Evolutionary conservation across 179 eudicot species (phyloP).

Genomic region (Silene noctiflora): DNA sequence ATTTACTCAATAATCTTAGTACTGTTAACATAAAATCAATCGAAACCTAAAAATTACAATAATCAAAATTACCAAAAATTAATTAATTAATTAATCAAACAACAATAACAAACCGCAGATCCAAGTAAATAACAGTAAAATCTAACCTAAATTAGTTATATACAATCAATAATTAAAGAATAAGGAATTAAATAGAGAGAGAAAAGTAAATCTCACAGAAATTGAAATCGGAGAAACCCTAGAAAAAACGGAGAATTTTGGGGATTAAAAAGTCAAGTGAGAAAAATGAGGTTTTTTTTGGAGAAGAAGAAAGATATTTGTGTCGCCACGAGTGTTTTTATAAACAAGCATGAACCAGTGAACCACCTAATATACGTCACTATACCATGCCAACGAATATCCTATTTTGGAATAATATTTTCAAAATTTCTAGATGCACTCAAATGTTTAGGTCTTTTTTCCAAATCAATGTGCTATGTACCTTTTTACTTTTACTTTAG

Average conservation of each 20-base stretch:
- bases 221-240: not conserved
- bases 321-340: no score
- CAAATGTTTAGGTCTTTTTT: no score
- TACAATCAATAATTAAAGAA: not conserved
- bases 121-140: not conserved
- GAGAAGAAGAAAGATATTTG: not conserved
- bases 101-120: not conserved
- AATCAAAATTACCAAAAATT: not conserved
- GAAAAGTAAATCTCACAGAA: not conserved
- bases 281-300: not conserved
- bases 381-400: no score
- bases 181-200: not conserved
- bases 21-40: not conserved
- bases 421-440: no score
- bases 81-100: not conserved
- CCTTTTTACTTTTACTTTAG: no score
- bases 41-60: not conserved
- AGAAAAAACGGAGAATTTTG: not conserved
- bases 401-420: no score
- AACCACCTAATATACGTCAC: no score
- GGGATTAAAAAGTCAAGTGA: not conserved
- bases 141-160: not conserved
- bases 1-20: not conserved
- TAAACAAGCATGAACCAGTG: no score
- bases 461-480: no score